Conservation (phyloP, 176 grass and related monocot species). For the Oryza officinalis region DNA sequence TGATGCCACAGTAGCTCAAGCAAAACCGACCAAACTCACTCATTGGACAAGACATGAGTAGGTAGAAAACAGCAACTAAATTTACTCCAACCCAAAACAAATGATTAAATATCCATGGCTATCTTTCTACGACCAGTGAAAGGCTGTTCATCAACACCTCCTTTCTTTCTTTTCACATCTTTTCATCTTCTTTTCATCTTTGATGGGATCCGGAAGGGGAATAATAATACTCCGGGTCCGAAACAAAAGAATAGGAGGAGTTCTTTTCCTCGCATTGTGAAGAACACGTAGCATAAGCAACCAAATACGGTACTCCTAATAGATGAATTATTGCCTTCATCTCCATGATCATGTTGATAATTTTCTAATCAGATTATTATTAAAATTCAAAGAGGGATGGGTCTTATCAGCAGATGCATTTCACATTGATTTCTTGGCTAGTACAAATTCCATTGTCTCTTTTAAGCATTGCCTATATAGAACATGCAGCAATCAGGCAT, state of each 20-base stretch:
- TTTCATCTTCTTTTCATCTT: conserved; percentile 44
- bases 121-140: conserved; percentile 8
- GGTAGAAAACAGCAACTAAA: conserved; percentile 12
- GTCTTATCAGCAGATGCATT: conserved; percentile 53
- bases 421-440: conserved; percentile 45
- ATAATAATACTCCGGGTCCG: conserved; percentile 19
- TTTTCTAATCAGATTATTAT: conserved; percentile 18
- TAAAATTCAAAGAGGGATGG: not conserved
- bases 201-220: conserved; percentile 27
- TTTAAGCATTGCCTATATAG: conserved; percentile 40
- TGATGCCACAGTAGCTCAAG: conserved; percentile 12
- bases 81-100: conserved; percentile 5
- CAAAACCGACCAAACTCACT: conserved; percentile 27
- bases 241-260: conserved; percentile 46
- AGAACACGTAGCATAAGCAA: not conserved
- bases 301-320: not conserved
- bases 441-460: conserved; percentile 40
- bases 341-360: conserved; percentile 9
- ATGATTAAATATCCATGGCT: conserved; percentile 1
- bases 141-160: conserved; percentile 2
- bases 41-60: conserved; percentile 39
- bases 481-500: not conserved
- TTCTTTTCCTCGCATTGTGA: not conserved
- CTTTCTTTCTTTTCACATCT: conserved; percentile 46
- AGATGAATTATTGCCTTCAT: not conserved